phyloP scores from a whole-genome alignment of 768 basidiomycete species.

The Phylloporus scabripes region DNA sequence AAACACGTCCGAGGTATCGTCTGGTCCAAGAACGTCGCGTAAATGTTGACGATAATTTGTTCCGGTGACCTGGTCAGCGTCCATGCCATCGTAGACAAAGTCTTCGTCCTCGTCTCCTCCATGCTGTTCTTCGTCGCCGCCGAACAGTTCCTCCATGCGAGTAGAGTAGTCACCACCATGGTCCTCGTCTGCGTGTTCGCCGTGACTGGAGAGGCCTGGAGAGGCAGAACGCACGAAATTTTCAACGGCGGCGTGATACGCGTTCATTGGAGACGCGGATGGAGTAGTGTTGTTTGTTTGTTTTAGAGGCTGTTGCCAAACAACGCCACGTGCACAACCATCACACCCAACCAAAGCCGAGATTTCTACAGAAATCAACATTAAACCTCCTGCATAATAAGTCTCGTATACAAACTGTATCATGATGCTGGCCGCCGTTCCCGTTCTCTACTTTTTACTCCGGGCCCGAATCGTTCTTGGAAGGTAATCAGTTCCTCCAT shows the following conservation, averaged over 20 bases:
- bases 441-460: conserved; percentile 46
- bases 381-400: not conserved
- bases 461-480: conserved; percentile 80
- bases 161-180: conserved; percentile 22
- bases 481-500: conserved; percentile 87
- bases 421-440: conserved; percentile 41
- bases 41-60: conserved; percentile 63
- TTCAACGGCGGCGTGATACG: not conserved
- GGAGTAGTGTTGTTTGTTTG: conserved; percentile 19
- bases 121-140: conserved; percentile 40
- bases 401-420: conserved; percentile 13
- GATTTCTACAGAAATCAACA: conserved; percentile 16
- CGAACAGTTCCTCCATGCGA: conserved; percentile 27
- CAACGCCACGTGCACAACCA: conserved; percentile 19
- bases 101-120: conserved; percentile 47
- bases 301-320: conserved; percentile 25
- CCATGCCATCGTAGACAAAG: conserved; percentile 71
- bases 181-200: conserved; percentile 10
- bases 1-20: conserved; percentile 48
- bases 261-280: conserved; percentile 8
- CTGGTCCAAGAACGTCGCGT: conserved; percentile 65
- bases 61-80: conserved; percentile 42
- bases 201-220: conserved; percentile 14
- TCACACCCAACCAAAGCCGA: not conserved
- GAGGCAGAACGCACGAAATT: conserved; percentile 4